These are phyloP conservation scores for Cornus suecica DNA, from an alignment of 148 eudicot genomes.

Conservation along the genomic window DNA sequence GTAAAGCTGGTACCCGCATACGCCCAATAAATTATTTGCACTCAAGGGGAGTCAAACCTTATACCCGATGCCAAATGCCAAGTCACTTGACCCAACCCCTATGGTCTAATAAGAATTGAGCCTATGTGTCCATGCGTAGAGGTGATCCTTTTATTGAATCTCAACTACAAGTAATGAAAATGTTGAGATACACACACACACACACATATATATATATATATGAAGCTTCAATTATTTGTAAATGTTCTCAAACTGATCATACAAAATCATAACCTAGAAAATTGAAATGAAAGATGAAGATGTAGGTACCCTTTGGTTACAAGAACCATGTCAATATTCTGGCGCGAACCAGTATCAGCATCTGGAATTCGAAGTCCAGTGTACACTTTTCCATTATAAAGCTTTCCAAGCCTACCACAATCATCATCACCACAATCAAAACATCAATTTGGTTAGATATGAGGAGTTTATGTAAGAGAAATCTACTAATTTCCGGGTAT, in stretches of 20 bases:
- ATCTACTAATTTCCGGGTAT: background rate
- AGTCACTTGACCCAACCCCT: no score
- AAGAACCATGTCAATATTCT: slow-evolving; percentile 66
- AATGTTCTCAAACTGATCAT: background rate
- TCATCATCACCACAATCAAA: background rate
- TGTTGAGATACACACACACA: no score
- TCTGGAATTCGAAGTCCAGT: slow-evolving; percentile 88
- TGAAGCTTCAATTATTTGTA: background rate
- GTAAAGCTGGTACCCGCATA: no score
- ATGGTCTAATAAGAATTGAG: no score
- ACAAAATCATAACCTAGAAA: background rate
- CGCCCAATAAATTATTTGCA: no score
- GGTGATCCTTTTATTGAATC: background rate
- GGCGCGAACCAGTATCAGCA: slow-evolving; percentile 61
- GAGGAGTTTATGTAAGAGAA: background rate
- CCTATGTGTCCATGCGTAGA: no score
- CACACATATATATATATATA: no score
- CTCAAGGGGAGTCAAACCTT: no score
- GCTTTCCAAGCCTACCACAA: slow-evolving; percentile 54
- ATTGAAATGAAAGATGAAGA: background rate
- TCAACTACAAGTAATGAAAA: background rate
- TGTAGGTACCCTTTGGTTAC: slow-evolving; percentile 51
- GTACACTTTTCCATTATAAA: slow-evolving; percentile 65
- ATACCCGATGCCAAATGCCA: no score
- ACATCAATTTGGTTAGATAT: background rate